Base-by-base conservation (phyloP, 768 basidiomycete species). In the Mrakia gelida region DNA sequence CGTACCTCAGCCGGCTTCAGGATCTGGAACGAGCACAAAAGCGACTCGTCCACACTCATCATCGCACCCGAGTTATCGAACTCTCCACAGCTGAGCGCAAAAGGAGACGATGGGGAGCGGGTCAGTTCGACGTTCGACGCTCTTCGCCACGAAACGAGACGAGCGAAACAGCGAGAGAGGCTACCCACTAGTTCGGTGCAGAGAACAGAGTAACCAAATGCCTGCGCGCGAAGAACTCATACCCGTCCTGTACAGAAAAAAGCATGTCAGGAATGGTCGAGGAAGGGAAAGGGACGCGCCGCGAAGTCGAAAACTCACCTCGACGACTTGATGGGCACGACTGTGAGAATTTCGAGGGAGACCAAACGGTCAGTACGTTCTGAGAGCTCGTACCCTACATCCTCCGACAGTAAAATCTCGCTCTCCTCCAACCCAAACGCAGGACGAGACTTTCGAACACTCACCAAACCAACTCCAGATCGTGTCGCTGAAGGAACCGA, bases 21-120 rank as follows among this genome's bases (percentile, higher is more conserved):
- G 80, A 98, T 98, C 95, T 98, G 96, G 93, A 98, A 98, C 15
- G 95, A 97, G 86, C 96, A 98, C 80, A 98, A 84, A 80, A 98
- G 85, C 13, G 95, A 96, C 86, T 98, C 96, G 82, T 98, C 96
- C 62, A 99, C 96, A 82, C 92, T 95, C 96, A 98, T 98, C 96
- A 98, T 98, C 45, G 96, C 96, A 15, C 77, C 80, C 18, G 80
- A 76, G 56, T 81, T 81, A 52, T 81, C 80, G 43, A 81, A 79
- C 34, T 75, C 71, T 38, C 68, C 75, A 38, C 71, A 61, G 70
- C 75, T 65, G 38, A 13, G 30, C 38, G 6, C 1, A 49, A 65
- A 68, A 52, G 38, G n/a, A 38, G 32, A 23, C 41, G 41, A 49
- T 0, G 5, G 9, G 45, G 16, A 32, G n/a, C 5, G 63, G 45